Evolutionary conservation across 1,284 basidiomycete genomes (phyloP).

Genomic region (Austroboletus niveus): DNA sequence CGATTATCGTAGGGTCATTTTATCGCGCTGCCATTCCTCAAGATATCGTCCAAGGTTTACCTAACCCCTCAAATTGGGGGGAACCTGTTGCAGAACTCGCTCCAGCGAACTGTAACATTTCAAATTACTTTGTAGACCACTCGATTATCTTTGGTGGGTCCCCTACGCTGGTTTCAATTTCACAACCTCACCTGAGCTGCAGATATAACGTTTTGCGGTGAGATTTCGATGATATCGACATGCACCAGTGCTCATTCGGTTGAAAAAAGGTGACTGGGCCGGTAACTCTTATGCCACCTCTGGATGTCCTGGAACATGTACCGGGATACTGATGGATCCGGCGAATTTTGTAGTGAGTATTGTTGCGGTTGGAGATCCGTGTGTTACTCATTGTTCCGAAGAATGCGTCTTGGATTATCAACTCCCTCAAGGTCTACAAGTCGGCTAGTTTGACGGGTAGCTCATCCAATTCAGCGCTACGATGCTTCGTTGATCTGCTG

Average conservation of each 20-base stretch:
- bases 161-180: conserved; percentile 7
- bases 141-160: conserved; percentile 57
- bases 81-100: conserved; percentile 48
- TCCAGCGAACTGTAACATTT: conserved; percentile 45
- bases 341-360: conserved; percentile 60
- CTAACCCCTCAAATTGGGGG: conserved; percentile 50
- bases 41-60: conserved; percentile 47
- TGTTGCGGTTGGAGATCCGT: not conserved
- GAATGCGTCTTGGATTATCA: conserved; percentile 63
- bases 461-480: conserved; percentile 21
- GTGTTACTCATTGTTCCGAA: conserved; percentile 22
- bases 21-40: conserved; percentile 56
- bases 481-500: not conserved
- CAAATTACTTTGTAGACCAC: conserved; percentile 57
- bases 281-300: conserved; percentile 73
- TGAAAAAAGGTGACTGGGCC: conserved; percentile 72
- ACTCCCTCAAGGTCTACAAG: conserved; percentile 52
- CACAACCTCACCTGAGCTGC: conserved; percentile 11
- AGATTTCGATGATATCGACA: conserved; percentile 5
- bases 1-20: conserved; percentile 49
- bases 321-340: conserved; percentile 61
- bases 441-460: conserved; percentile 38
- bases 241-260: conserved; percentile 8
- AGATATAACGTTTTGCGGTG: conserved; percentile 84
- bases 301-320: conserved; percentile 72